phyloP scores from a whole-genome alignment of 257 asterid genomes.

The Jacaranda copaia region DNA sequence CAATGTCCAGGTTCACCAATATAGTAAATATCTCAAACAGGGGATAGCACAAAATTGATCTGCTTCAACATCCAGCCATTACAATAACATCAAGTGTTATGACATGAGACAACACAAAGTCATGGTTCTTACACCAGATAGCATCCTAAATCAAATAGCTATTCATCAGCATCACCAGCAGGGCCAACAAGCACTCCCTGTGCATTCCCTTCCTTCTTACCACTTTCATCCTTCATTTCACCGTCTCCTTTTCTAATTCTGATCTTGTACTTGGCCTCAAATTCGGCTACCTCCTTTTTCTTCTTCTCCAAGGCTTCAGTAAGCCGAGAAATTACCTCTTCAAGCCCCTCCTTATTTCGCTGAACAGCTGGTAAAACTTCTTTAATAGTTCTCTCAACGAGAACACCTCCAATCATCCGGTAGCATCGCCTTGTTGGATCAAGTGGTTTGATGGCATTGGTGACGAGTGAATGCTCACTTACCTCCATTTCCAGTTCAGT shows the following conservation, averaged over 20 bases:
- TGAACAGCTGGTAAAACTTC: slow-evolving; percentile 95
- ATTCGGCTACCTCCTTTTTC: slow-evolving; percentile 78
- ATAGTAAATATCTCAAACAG: neutral
- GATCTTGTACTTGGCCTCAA: slow-evolving; percentile 91
- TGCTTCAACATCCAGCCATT: slow-evolving; percentile 22
- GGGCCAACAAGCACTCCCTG: slow-evolving; percentile 98
- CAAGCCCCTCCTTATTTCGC: slow-evolving; percentile 91
- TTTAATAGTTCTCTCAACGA: slow-evolving; percentile 84
- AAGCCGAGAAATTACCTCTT: slow-evolving; percentile 85
- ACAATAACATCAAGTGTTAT: slow-evolving; percentile 28
- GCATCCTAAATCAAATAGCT: neutral
- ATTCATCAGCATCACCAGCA: slow-evolving; percentile 44
- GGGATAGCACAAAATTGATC: neutral
- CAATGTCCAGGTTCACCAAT: neutral
- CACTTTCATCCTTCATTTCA: slow-evolving; percentile 77
- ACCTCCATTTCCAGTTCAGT: slow-evolving; percentile 95
- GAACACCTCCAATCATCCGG: slow-evolving; percentile 98
- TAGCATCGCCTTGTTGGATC: slow-evolving; percentile 95
- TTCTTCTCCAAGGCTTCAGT: slow-evolving; percentile 87
- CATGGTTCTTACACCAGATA: slow-evolving; percentile 22
- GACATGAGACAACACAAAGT: slow-evolving; percentile 12
- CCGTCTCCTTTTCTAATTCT: slow-evolving; percentile 72
- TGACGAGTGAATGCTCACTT: slow-evolving; percentile 90
- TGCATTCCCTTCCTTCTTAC: slow-evolving; percentile 90
- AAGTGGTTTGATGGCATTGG: slow-evolving; percentile 87